Evolutionary conservation across 2,329 filamentous ascomycete genomes (phyloP).

Genomic region (Grosmannia penicillata): DNA sequence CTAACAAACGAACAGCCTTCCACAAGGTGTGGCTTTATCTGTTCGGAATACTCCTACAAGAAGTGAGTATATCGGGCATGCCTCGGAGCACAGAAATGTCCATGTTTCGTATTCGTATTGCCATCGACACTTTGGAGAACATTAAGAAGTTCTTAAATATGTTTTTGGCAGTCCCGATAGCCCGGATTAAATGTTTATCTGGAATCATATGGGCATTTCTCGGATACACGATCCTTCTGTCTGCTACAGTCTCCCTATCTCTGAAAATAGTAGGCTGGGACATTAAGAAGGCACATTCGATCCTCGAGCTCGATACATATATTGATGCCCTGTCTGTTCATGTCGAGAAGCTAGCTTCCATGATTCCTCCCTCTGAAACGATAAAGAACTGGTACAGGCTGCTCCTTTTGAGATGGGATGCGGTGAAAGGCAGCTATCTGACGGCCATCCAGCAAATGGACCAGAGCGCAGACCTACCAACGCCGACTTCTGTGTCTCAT

Average conservation of each 20-base stretch:
- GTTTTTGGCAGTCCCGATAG: background rate
- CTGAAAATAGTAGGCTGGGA: conserved; percentile 1
- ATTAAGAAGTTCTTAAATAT: background rate
- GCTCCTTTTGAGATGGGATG: background rate
- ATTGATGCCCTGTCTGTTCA: conserved; percentile 1
- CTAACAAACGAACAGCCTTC: background rate
- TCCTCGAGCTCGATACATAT: conserved; percentile 2
- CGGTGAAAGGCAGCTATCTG: background rate
- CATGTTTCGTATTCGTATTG: background rate
- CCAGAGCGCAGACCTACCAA: background rate
- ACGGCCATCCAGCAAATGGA: background rate
- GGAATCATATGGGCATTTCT: conserved; percentile 1
- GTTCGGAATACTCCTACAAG: conserved; percentile 1
- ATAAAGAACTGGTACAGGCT: background rate
- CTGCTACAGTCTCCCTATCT: background rate
- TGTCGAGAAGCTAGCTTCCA: background rate
- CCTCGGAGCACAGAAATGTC: background rate
- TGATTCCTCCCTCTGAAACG: background rate
- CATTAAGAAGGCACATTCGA: conserved; percentile 1
- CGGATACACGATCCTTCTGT: background rate
- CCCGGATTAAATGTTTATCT: background rate
- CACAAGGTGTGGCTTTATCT: conserved; percentile 2
- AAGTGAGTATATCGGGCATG: conserved; percentile 4
- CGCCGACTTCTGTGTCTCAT: background rate
- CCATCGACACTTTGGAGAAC: conserved; percentile 1